Evolutionary conservation across 2,329 filamentous ascomycete species (phyloP).

Genomic region (Colletotrichum simmondsii): DNA sequence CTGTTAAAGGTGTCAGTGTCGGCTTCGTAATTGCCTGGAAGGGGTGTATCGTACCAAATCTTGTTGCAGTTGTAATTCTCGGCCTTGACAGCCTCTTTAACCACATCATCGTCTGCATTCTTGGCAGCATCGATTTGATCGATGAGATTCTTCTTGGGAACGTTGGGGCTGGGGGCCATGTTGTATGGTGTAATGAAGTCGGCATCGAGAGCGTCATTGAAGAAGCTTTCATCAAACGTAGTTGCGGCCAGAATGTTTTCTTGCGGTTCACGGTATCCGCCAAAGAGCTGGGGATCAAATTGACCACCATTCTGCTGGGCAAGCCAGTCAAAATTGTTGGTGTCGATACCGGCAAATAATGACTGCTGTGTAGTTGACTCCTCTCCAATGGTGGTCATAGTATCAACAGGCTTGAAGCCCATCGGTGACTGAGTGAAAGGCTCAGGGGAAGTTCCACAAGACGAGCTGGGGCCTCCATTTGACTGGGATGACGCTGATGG

Average conservation of each 20-base stretch:
- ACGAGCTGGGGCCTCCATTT: slow-evolving; percentile 69
- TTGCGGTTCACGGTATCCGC: slow-evolving; percentile 90
- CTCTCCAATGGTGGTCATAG: slow-evolving; percentile 73
- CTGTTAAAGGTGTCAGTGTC: slow-evolving; percentile 64
- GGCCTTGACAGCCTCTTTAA: slow-evolving; percentile 43
- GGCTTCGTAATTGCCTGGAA: not conserved
- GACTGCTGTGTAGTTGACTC: slow-evolving; percentile 57
- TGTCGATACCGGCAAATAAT: slow-evolving; percentile 55
- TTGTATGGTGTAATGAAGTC: slow-evolving; percentile 89
- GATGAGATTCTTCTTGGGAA: slow-evolving; percentile 76
- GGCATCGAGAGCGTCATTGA: slow-evolving; percentile 81
- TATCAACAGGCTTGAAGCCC: slow-evolving; percentile 72
- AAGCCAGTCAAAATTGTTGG: slow-evolving; percentile 77
- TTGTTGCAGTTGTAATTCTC: slow-evolving; percentile 86
- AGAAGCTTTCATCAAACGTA: slow-evolving; percentile 76
- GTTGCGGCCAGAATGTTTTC: slow-evolving; percentile 78
- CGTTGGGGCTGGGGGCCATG: slow-evolving; percentile 59
- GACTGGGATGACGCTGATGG: slow-evolving; percentile 73
- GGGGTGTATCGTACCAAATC: slow-evolving; percentile 79
- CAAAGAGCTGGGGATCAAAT: slow-evolving; percentile 93
- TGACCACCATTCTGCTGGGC: slow-evolving; percentile 83
- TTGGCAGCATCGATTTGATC: slow-evolving; percentile 81
- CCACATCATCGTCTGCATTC: slow-evolving; percentile 74
- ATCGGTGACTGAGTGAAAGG: slow-evolving; percentile 78
- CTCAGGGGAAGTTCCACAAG: slow-evolving; percentile 83